A percentile compares a stretch with the other conserved stretches of the same genome.
These are phyloP conservation scores for Thraustochytrium sp. DNA, from an alignment of 352 stramenopile species.

Conservation along the genomic window DNA sequence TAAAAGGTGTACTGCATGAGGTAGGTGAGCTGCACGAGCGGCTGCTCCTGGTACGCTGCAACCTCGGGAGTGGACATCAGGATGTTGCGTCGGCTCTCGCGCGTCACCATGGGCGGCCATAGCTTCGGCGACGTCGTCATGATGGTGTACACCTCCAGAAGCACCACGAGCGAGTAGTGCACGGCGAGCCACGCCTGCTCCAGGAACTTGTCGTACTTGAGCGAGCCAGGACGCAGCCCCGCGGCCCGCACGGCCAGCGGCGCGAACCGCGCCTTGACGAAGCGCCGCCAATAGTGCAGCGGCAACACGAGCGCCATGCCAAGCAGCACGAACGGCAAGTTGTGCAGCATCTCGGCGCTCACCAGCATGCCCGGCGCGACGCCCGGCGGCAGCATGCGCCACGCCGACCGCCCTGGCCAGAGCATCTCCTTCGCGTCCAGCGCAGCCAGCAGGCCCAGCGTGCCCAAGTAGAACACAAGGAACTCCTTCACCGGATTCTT, in stretches of 20 bases:
- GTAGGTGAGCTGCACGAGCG: not conserved
- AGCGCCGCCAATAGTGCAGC: not conserved
- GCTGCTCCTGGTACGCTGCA: not conserved
- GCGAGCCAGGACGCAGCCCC: not conserved
- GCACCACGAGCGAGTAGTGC: not conserved
- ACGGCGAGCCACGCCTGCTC: slow-evolving; percentile 28
- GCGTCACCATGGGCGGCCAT: not conserved
- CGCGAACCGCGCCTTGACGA: not conserved
- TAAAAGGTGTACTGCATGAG: slow-evolving; percentile 20
- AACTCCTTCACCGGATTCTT: not conserved
- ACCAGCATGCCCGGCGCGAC: not conserved
- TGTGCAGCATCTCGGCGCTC: not conserved
- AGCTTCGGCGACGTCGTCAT: not conserved
- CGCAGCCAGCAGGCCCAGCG: not conserved
- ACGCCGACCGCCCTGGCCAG: not conserved
- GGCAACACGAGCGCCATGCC: not conserved
- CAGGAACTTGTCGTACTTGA: not conserved
- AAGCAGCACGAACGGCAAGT: not conserved
- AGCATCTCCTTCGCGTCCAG: not conserved
- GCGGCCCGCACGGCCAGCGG: not conserved
- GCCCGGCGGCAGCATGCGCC: not conserved
- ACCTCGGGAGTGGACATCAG: not conserved
- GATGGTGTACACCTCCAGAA: not conserved
- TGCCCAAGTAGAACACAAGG: slow-evolving; percentile 2
- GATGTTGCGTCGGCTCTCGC: not conserved